Percentiles rank a stretch among this genome's conserved stretches.
Conservation (phyloP, 2,329 filamentous ascomycete species). For the Apiospora koreana region DNA sequence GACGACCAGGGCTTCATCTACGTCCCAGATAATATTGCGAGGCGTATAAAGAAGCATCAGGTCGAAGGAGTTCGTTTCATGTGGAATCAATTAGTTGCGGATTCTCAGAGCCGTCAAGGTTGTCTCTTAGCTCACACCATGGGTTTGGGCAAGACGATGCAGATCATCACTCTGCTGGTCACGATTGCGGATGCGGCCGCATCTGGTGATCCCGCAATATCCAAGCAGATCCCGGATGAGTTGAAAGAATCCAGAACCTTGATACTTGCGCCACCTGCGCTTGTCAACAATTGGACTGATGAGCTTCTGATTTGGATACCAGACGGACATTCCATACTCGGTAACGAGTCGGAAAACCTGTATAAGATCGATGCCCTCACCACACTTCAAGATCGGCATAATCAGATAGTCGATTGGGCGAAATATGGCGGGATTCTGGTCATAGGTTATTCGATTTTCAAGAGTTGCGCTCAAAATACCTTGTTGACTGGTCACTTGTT, state of each 20-base stretch:
- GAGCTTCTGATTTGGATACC: slow-evolving; percentile 75
- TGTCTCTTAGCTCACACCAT: slow-evolving; percentile 87
- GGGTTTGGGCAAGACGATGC: slow-evolving; percentile 92
- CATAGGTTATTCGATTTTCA: slow-evolving; percentile 72
- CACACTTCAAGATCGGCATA: slow-evolving; percentile 38
- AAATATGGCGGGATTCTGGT: slow-evolving; percentile 71
- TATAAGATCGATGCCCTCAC: slow-evolving; percentile 53
- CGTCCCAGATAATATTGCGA: slow-evolving; percentile 64
- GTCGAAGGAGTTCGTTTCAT: slow-evolving; percentile 81
- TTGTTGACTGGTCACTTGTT: slow-evolving; percentile 52
- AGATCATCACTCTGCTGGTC: slow-evolving; percentile 80
- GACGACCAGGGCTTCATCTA: slow-evolving; percentile 63
- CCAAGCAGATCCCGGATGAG: slow-evolving; percentile 66
- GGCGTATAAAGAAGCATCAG: slow-evolving; percentile 76
- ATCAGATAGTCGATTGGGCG: slow-evolving; percentile 60
- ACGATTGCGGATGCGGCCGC: slow-evolving; percentile 67
- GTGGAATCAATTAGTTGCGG: slow-evolving; percentile 78
- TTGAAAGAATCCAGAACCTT: slow-evolving; percentile 66
- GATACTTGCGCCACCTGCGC: slow-evolving; percentile 71
- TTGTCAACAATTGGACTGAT: slow-evolving; percentile 82
- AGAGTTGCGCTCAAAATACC: slow-evolving; percentile 33
- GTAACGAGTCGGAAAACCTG: slow-evolving; percentile 39
- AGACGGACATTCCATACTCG: slow-evolving; percentile 22
- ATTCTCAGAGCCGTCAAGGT: slow-evolving; percentile 62
- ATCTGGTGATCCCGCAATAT: slow-evolving; percentile 58